A percentile compares a stretch with the other conserved stretches of the same genome.
phyloP scores from a whole-genome alignment of 2,329 filamentous ascomycete species.

The Fusarium marasasianum region DNA sequence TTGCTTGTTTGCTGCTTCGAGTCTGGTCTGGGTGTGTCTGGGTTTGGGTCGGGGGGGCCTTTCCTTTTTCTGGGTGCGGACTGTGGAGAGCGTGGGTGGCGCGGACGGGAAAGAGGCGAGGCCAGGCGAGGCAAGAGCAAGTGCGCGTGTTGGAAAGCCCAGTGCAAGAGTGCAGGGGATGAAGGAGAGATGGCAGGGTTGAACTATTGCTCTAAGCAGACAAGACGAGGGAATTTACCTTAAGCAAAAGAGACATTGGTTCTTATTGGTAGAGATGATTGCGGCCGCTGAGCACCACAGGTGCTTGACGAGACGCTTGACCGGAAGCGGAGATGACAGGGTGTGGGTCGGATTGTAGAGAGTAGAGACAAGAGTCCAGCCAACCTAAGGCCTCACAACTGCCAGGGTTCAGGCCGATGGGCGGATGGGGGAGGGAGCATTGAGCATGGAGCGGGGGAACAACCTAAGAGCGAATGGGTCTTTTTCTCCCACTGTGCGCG shows the following conservation, averaged over 20 bases:
- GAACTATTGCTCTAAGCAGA: constrained; percentile 17
- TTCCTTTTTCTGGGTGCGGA: constrained; percentile 42
- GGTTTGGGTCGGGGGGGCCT: constrained; percentile 37
- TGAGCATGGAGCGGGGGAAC: constrained; percentile 37
- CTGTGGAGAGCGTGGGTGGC: constrained; percentile 42
- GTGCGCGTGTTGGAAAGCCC: constrained; percentile 21
- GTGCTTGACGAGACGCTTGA: constrained; percentile 46
- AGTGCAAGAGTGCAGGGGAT: constrained; percentile 31
- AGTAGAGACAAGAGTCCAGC: constrained; percentile 29
- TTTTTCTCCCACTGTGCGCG: constrained; percentile 21
- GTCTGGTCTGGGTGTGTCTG: constrained; percentile 47
- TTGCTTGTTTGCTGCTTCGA: constrained; percentile 50
- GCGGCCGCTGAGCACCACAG: constrained; percentile 36
- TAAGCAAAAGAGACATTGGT: constrained; percentile 31
- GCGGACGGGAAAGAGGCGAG: constrained; percentile 55
- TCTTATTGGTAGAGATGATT: constrained; percentile 34
- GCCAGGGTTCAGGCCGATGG: constrained; percentile 28
- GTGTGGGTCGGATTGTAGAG: constrained; percentile 33
- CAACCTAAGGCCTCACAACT: constrained; percentile 13
- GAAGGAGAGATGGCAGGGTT: constrained; percentile 2
- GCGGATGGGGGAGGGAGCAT: constrained; percentile 32
- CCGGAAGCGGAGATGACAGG: constrained; percentile 34
- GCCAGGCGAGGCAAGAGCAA: constrained; percentile 39
- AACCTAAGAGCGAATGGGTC: constrained; percentile 6
- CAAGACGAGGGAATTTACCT: constrained; percentile 28